Evolutionary conservation across 2,329 filamentous ascomycete genomes (phyloP).

Genomic region (Cladosporium phlei): DNA sequence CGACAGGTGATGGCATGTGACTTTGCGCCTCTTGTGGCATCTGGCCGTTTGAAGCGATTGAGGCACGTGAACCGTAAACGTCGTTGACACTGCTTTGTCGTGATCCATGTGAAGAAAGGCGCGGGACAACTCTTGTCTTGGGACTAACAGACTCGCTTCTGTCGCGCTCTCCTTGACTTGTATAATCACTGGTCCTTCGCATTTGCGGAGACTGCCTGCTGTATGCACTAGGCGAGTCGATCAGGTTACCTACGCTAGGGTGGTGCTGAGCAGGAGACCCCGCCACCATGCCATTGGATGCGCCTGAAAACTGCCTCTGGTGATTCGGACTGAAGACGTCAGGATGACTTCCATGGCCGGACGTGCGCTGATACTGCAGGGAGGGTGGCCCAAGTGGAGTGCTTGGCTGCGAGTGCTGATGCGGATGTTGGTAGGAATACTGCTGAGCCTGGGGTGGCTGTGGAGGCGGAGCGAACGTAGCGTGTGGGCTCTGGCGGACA

Average conservation of each 20-base stretch:
- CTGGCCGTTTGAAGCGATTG: constrained; percentile 21
- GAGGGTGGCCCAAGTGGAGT: constrained; percentile 47
- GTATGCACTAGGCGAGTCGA: constrained; percentile 34
- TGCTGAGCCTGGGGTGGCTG: constrained; percentile 31
- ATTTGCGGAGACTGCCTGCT: constrained; percentile 23
- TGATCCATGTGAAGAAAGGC: constrained; percentile 26
- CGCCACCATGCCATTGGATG: constrained; percentile 26
- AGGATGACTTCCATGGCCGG: constrained; percentile 20
- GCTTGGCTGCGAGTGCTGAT: constrained; percentile 44
- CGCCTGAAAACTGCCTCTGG: constrained; percentile 28
- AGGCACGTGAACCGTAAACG: constrained; percentile 23
- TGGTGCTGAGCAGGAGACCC: constrained; percentile 29
- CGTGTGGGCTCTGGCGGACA: constrained; percentile 28
- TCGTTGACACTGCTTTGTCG: constrained; percentile 32
- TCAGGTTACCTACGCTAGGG: constrained; percentile 35
- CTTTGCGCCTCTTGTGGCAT: constrained; percentile 19
- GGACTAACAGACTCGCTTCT: constrained; percentile 72
- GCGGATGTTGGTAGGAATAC: constrained; percentile 38
- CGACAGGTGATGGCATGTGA: constrained; percentile 21
- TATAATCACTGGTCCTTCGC: constrained; percentile 31
- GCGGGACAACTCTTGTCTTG: constrained; percentile 52
- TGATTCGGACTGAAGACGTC: constrained; percentile 31
- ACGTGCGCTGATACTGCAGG: constrained; percentile 23
- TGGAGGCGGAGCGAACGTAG: constrained; percentile 25
- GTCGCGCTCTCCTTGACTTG: constrained; percentile 60